A percentile compares a stretch with the other conserved stretches of the same genome.
These are phyloP conservation scores for Pelargonium fulgidum DNA, from an alignment of 441 rosid genomes.

Conservation along the genomic window DNA sequence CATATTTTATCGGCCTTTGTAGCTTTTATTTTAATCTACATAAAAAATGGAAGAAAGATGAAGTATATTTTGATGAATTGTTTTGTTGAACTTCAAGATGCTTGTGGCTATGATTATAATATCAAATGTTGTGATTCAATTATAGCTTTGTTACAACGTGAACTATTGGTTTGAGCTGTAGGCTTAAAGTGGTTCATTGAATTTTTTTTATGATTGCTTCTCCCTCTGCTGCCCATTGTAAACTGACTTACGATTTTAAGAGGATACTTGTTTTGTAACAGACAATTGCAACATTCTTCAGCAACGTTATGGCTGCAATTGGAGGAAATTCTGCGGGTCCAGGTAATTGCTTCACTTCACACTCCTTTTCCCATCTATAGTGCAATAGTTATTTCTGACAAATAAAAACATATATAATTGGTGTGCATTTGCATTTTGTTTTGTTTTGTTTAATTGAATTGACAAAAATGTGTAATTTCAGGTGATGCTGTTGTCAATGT, in stretches of 20 bases:
- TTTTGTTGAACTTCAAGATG: conserved; percentile 1
- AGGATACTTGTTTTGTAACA: conserved; percentile 16
- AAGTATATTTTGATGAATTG: neutral
- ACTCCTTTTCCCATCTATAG: neutral
- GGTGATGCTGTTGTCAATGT: conserved; percentile 49
- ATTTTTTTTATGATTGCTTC: neutral
- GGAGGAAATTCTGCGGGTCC: conserved; percentile 32
- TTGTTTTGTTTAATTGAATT: neutral
- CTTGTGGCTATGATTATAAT: neutral
- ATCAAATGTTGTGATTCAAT: neutral
- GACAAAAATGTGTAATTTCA: conserved; percentile 14
- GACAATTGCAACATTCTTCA: conserved; percentile 31
- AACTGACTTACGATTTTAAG: conserved; percentile 4
- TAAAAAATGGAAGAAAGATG: neutral
- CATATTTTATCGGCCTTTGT: neutral
- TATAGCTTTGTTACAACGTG: neutral
- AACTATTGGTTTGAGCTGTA: neutral
- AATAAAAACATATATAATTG: neutral
- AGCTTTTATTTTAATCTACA: neutral
- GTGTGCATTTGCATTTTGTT: neutral
- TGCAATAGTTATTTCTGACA: neutral
- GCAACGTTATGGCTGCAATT: conserved; percentile 28
- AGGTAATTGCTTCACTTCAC: conserved; percentile 16
- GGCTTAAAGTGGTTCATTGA: neutral
- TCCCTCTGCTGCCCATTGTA: neutral